These are phyloP conservation scores for Pecoramyces ruminantium DNA, from an alignment of 192 early-diverging fungal genomes.

Conservation along the genomic window DNA sequence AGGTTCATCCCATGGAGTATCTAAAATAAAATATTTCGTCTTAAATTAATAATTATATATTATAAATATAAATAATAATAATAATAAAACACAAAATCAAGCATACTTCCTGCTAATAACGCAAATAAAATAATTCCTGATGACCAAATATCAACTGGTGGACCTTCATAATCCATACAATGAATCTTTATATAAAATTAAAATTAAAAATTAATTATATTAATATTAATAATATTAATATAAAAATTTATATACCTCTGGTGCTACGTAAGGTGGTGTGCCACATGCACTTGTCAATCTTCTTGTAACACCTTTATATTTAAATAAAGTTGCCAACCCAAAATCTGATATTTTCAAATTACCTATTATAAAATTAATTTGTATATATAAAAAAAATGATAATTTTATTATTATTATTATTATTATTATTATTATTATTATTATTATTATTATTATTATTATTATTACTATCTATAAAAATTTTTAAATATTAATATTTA, in stretches of 20 bases:
- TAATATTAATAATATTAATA: neutral
- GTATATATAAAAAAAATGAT: no score
- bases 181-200: constrained; percentile 22
- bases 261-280: constrained; percentile 52
- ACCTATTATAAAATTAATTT: no score
- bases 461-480: no score
- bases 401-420: no score
- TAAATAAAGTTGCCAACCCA: constrained; percentile 51
- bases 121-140: constrained; percentile 53
- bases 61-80: no score
- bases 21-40: constrained; percentile 11
- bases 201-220: neutral
- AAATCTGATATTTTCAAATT: constrained; percentile 60
- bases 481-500: neutral
- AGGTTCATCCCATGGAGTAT: constrained; percentile 54
- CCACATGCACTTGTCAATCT: constrained; percentile 49
- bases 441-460: no score
- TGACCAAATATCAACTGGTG: constrained; percentile 50
- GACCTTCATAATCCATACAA: constrained; percentile 32
- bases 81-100: neutral
- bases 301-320: constrained; percentile 26
- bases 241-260: constrained; percentile 13
- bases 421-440: no score
- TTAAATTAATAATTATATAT: no score
- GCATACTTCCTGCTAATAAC: constrained; percentile 47